Evolutionary conservation across 2,329 filamentous ascomycete genomes (phyloP).

Genomic region (Cercospora sp.): DNA sequence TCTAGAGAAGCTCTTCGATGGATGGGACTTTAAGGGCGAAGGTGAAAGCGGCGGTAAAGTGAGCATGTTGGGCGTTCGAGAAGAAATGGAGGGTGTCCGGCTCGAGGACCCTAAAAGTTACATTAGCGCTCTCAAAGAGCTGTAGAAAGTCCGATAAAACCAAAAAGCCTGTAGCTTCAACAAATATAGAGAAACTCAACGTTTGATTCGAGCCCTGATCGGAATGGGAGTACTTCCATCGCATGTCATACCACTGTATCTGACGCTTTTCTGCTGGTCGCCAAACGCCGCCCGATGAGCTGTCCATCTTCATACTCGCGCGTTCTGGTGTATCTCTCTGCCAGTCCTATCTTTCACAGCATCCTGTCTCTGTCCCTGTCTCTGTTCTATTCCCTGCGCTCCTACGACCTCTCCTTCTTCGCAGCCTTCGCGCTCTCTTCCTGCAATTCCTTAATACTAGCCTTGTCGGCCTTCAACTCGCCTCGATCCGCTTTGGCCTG

Average conservation of each 20-base stretch:
- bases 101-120: constrained; percentile 45
- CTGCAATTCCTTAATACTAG: constrained; percentile 39
- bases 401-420: constrained; percentile 30
- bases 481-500: constrained; percentile 42
- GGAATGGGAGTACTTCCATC: background rate
- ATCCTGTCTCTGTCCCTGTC: background rate
- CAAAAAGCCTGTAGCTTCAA: background rate
- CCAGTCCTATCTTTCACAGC: background rate
- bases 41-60: constrained; percentile 55
- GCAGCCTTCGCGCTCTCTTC: constrained; percentile 38
- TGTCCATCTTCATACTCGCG: background rate
- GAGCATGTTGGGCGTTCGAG: constrained; percentile 66
- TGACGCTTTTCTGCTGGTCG: constrained; percentile 3
- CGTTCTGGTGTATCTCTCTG: background rate
- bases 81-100: constrained; percentile 68
- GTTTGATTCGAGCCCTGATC: background rate
- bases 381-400: no score
- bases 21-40: constrained; percentile 58
- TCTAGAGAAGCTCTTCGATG: constrained; percentile 62
- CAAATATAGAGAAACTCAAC: background rate
- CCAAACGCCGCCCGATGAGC: background rate
- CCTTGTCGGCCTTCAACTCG: constrained; percentile 34
- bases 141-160: constrained; percentile 6
- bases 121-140: constrained; percentile 37
- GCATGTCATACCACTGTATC: background rate